Base-by-base conservation (phyloP, 805 yeast species). In the Candida berthetii region DNA sequence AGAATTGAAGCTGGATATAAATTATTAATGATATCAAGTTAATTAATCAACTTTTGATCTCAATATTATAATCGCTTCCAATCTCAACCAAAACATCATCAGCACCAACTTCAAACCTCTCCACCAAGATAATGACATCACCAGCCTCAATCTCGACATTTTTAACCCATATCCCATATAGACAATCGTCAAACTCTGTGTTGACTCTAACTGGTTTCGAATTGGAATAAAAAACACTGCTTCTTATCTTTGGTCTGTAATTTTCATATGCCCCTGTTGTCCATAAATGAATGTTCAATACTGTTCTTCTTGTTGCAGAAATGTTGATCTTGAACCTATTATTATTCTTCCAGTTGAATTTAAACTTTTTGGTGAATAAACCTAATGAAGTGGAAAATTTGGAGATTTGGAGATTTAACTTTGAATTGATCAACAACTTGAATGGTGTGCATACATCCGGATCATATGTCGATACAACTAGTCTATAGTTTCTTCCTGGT, bases 241-340 rank as follows among this genome's bases (percentile, higher is more conserved):
- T 78, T 37, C 79, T 48, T 3, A 73, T 55, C 17, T 63, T 64
- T 9, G 80, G 78, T 34, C 76, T 58, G 45, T 74, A 74, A n/a
- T 49, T 33, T 1, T 57, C 41, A 11, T 33, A 27, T 0, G 36
- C 18, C 2, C 35, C 16, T 9, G 46, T 37, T 3, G 37, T 31
- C 47, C 50, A 46, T 0, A 58, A 17, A 31, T 55, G 60, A 2
- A 54, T 31, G 13, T 37, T 46, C 1, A 58, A 2, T 1, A 13
- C 52, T 32, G 57, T 57, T n/a, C 48, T 44, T 13, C 51, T 41
- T 2, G 54, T 31, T 1, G 37, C 25, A 7, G 36, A 31, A 31
- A 74, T 58, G 3, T 44, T 38, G 3, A 68, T n/a, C 39, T 69
- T 67, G 48, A 53, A 53, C 35, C 76, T 52, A 48, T 65, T 72